Conservation (phyloP, 805 yeast genomes). For the Candida insectorum region DNA sequence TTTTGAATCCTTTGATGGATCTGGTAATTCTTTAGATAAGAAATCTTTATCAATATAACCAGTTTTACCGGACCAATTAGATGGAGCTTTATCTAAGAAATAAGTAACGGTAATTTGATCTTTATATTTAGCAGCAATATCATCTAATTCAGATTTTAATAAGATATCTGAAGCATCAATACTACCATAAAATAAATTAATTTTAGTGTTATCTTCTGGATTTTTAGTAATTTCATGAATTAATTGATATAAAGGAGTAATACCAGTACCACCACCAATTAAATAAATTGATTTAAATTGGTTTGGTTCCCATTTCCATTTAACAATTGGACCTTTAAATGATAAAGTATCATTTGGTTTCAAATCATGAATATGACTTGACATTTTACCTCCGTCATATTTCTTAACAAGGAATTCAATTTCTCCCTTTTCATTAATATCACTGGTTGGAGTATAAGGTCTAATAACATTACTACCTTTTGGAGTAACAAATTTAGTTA, state of each 20-base stretch:
- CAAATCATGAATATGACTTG: conserved; percentile 66
- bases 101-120: conserved; percentile 76
- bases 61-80: conserved; percentile 50
- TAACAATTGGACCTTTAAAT: conserved; percentile 90
- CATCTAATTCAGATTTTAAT: conserved; percentile 74
- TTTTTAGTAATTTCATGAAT: conserved; percentile 70
- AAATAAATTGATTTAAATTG: conserved; percentile 74
- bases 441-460: conserved; percentile 85
- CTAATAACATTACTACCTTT: conserved; percentile 86
- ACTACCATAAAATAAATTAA: conserved; percentile 78
- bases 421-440: conserved; percentile 63
- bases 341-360: conserved; percentile 78
- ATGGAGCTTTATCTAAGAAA: conserved; percentile 69
- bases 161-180: conserved; percentile 76
- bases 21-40: conserved; percentile 57
- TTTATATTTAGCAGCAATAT: conserved; percentile 59
- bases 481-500: conserved; percentile 77
- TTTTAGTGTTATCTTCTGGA: conserved; percentile 87
- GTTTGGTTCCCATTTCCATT: conserved; percentile 90
- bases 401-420: conserved; percentile 80
- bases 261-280: conserved; percentile 96
- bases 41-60: conserved; percentile 82
- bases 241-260: conserved; percentile 92
- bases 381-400: conserved; percentile 83
- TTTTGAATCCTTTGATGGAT: conserved; percentile 54